Percentiles rank a stretch among this genome's conserved stretches.
These are phyloP conservation scores for Phytophthora quininea DNA, from an alignment of 352 stramenopile species.

Conservation along the genomic window DNA sequence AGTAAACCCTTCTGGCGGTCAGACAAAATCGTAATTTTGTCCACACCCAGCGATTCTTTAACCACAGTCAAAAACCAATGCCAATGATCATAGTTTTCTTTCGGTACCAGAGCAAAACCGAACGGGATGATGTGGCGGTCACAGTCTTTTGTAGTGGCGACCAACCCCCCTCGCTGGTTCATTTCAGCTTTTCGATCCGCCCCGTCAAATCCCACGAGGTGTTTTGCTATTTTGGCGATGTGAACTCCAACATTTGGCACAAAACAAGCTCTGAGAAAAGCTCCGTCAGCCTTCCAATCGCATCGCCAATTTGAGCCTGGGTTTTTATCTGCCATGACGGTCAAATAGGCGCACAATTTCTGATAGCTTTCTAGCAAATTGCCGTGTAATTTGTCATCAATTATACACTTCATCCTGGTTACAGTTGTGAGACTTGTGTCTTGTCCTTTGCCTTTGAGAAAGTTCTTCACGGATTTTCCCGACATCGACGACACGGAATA, in stretches of 20 bases:
- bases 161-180: slow-evolving; percentile 28
- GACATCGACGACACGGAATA: too few species aligned
- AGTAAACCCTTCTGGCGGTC: slow-evolving; percentile 12
- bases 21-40: background rate
- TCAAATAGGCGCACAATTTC: too few species aligned
- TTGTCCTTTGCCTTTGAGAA: slow-evolving; percentile 2
- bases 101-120: slow-evolving; percentile 23
- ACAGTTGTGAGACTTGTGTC: background rate
- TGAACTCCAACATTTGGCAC: slow-evolving; percentile 8
- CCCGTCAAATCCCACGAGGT: slow-evolving; percentile 17
- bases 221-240: background rate
- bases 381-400: background rate
- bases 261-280: slow-evolving; percentile 14
- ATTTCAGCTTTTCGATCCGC: slow-evolving; percentile 31
- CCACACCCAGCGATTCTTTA: background rate
- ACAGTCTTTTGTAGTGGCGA: slow-evolving; percentile 31
- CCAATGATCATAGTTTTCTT: slow-evolving; percentile 28
- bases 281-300: background rate
- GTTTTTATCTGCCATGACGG: slow-evolving; percentile 14
- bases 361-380: slow-evolving; percentile 12
- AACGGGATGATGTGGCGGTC: slow-evolving; percentile 34
- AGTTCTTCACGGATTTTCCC: too few species aligned
- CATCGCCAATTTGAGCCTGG: background rate
- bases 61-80: slow-evolving; percentile 23
- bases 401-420: background rate